Evolutionary conservation across 208 protist genomes (phyloP).

Genomic region (Leishmania braziliensis): DNA sequence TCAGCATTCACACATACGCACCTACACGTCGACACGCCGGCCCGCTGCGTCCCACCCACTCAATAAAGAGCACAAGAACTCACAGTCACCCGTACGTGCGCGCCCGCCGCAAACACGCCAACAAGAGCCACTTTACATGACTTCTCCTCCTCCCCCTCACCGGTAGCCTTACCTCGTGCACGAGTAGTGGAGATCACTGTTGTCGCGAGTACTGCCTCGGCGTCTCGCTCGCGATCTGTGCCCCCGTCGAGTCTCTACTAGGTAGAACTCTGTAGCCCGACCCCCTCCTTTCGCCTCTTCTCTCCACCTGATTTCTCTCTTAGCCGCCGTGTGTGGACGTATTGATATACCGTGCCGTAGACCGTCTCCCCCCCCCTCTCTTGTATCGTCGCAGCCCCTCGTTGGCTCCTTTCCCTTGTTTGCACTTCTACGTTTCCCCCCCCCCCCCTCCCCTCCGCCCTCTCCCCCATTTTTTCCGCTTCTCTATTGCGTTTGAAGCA

Average conservation of each 20-base stretch:
- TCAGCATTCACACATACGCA: not conserved
- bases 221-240: not conserved
- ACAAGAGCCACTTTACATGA: not conserved
- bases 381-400: not conserved
- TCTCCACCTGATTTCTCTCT: slow-evolving; percentile 1
- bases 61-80: not conserved
- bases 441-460: not conserved
- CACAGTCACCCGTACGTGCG: not conserved
- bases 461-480: not conserved
- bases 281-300: not conserved
- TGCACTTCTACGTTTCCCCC: no score
- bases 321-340: slow-evolving; percentile 3
- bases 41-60: not conserved
- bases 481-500: not conserved
- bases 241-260: not conserved
- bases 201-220: not conserved
- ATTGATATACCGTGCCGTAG: slow-evolving; percentile 1
- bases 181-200: not conserved
- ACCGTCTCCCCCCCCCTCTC: not conserved
- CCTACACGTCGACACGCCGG: not conserved
- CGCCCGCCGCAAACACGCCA: not conserved
- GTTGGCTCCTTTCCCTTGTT: no score
- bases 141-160: not conserved
- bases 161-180: not conserved
- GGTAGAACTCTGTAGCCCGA: not conserved